Conservation (phyloP, 352 stramenopile species). For the Globisporangium ultimum region DNA sequence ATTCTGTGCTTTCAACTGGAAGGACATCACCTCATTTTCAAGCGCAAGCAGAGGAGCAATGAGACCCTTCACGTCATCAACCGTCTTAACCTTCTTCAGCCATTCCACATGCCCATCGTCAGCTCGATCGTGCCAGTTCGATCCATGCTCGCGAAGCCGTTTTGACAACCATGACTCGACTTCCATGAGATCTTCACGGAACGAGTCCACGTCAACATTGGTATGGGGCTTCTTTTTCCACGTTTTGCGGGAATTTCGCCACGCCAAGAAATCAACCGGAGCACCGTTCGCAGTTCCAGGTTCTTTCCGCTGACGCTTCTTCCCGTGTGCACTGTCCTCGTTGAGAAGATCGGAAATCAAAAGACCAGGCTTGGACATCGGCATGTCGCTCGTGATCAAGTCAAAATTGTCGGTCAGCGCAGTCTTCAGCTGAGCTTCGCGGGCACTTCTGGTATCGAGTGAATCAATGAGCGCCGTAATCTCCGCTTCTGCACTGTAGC, state of each 20-base stretch:
- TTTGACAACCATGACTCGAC: constrained; percentile 62
- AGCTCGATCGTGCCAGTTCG: constrained; percentile 50
- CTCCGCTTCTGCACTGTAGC: constrained; percentile 60
- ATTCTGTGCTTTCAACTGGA: constrained; percentile 37
- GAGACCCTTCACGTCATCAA: constrained; percentile 34
- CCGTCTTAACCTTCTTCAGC: constrained; percentile 39
- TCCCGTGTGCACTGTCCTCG: constrained; percentile 36
- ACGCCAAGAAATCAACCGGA: constrained; percentile 38
- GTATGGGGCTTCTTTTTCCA: constrained; percentile 48
- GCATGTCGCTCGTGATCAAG: constrained; percentile 57
- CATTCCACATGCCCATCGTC: constrained; percentile 36
- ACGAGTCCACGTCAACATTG: constrained; percentile 38
- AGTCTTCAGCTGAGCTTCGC: constrained; percentile 43
- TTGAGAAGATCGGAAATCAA: constrained; percentile 74
- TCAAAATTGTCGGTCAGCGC: constrained; percentile 66
- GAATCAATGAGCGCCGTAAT: constrained; percentile 56
- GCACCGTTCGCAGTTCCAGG: constrained; percentile 5
- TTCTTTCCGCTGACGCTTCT: constrained; percentile 37
- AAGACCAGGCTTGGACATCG: constrained; percentile 63
- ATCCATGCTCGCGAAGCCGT: constrained; percentile 58
- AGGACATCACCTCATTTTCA: constrained; percentile 60
- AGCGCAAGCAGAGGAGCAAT: constrained; percentile 42
- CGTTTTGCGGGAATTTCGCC: constrained; percentile 53
- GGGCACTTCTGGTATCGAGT: constrained; percentile 43
- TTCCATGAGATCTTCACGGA: constrained; percentile 54